Conservation (phyloP, 805 yeast genomes). For the Barnettozyma sp. region DNA sequence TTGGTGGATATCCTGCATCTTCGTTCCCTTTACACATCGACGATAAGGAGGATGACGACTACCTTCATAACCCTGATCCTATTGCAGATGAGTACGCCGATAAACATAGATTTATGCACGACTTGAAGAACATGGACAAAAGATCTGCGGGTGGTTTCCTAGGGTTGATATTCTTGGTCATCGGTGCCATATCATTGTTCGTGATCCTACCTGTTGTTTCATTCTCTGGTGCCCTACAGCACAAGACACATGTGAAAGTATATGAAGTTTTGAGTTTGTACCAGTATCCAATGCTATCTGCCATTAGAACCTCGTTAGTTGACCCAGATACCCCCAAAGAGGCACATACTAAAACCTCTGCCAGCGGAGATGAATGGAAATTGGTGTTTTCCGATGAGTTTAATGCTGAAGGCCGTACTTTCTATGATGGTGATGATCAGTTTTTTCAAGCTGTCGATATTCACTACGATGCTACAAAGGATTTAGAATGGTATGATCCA, state of each 20-base stretch:
- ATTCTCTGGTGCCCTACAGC: constrained; percentile 57
- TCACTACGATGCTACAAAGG: constrained; percentile 81
- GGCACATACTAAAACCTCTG: constrained; percentile 43
- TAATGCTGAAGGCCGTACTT: constrained; percentile 82
- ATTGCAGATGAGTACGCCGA: constrained; percentile 84
- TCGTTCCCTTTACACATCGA: constrained; percentile 87
- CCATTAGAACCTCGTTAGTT: constrained; percentile 38
- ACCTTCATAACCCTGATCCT: constrained; percentile 93
- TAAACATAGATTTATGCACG: constrained; percentile 56
- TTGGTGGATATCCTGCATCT: constrained; percentile 94
- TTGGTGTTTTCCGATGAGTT: constrained; percentile 90
- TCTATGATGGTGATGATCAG: constrained; percentile 87
- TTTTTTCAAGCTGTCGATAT: constrained; percentile 82
- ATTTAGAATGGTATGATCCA: constrained; percentile 93
- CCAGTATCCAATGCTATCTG: constrained; percentile 47
- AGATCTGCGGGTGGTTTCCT: constrained; percentile 53
- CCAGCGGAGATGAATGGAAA: constrained; percentile 60
- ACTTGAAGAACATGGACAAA: constrained; percentile 59
- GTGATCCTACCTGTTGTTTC: constrained; percentile 80
- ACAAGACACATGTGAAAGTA: constrained; percentile 17
- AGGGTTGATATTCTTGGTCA: constrained; percentile 50
- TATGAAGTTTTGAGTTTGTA: constrained; percentile 43
- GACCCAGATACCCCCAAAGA: constrained; percentile 57
- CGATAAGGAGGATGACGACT: constrained; percentile 93
- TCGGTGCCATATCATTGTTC: constrained; percentile 64